Base-by-base conservation (phyloP, 2,329 filamentous ascomycete species). In the Diaporthe aspalathi region DNA sequence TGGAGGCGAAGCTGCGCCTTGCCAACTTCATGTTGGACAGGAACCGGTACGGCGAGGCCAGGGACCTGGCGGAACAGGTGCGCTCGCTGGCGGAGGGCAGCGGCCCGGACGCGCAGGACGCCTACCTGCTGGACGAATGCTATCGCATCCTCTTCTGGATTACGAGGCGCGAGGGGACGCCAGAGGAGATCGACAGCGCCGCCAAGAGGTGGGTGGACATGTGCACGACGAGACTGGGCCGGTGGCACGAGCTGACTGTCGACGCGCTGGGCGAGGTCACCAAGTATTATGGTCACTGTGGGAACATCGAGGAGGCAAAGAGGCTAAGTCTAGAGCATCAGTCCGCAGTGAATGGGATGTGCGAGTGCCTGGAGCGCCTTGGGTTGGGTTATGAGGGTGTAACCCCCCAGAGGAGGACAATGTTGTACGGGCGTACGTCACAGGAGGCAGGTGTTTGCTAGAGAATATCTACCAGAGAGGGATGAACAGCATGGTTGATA, bases 71-170 rank as follows among this genome's bases (percentile, higher is more conserved):
- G 2, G 66, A 38, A 24, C 20, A 68, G n/a, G 66, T 68, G 1
- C 40, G 38, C 17, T 17, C 52, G 22, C 52, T 35, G n/a, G 66
- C 29, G 1, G 14, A 16, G 1, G 11, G 3, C 40, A 24, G 27
- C 16, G 40, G 24, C 9, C 16, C 52, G 3, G 40, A 38, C 6
- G 52, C 66, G 20, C n/a, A 57, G 24, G 49, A 68, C 43, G 66
- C 66, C n/a, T 68, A 68, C 40, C 66, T 68, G 16, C 43, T 49
- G 16, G 66, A 68, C n/a, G 66, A 68, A 40, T 57, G 66, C 66
- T 38, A 57, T 29, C 66, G 66, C 12, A 57, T 68, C 5, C 52
- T 68, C 1, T 68, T 68, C 29, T 68, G 66, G 66, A 20, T 68
- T 0, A 27, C 52, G 11, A 32, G 52, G 17, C 40, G 22, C 8